Conservation (phyloP, 2,329 filamentous ascomycete species). For the Trichoderma sp. region DNA sequence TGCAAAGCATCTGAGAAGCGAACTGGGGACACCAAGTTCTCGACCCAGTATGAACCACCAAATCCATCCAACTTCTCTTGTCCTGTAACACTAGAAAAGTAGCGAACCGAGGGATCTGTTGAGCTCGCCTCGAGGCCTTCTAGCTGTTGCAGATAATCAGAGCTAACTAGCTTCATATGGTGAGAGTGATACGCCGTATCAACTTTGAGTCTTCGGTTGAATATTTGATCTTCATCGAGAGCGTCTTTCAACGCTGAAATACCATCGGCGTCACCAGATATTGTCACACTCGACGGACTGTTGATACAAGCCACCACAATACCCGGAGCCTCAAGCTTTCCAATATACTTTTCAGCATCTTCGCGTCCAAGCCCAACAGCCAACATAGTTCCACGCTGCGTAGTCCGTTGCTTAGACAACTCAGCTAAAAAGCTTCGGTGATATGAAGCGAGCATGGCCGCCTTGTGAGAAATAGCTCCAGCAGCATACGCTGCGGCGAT, state of each 20-base stretch:
- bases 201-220: constrained; percentile 25
- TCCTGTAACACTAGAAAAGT: neutral
- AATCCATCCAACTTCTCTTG: constrained; percentile 6
- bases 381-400: constrained; percentile 28
- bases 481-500: constrained; percentile 42
- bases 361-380: constrained; percentile 28
- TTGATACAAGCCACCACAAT: constrained; percentile 36
- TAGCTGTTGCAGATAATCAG: neutral
- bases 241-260: constrained; percentile 29
- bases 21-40: constrained; percentile 26
- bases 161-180: neutral
- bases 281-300: constrained; percentile 36
- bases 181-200: constrained; percentile 22
- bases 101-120: neutral
- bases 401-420: constrained; percentile 7
- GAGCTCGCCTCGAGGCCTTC: neutral
- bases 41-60: constrained; percentile 24
- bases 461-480: constrained; percentile 25
- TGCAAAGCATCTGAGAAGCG: constrained; percentile 30
- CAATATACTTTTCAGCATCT: neutral
- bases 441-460: constrained; percentile 30
- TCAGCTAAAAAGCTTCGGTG: constrained; percentile 25
- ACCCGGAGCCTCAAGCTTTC: neutral
- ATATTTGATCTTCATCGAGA: constrained; percentile 31
- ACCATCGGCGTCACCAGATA: constrained; percentile 35